Evolutionary conservation across 352 stramenopile genomes (phyloP), one percentile per base, ranked within the genome.

Genomic region (Globisporangium cystogenes): DNA sequence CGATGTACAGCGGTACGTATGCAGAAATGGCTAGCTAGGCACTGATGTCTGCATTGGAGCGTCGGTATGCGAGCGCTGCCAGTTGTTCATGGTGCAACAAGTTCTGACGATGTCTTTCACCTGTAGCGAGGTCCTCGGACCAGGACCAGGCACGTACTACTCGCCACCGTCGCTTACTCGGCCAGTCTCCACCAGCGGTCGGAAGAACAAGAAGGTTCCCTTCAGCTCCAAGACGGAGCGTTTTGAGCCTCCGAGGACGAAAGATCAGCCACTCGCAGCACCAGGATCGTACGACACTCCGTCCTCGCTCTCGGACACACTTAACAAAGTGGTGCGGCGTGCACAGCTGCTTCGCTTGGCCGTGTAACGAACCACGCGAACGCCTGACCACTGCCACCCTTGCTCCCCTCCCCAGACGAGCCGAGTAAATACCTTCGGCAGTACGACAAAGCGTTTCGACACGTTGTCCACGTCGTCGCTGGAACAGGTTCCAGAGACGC

Each of bases 401-500:
- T 1, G 21, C 51, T 48, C 3, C 11, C 0, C 42, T n/a, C 24
- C 5, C 16, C 31, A 91, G 81, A 74, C 66, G 29, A 87, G 81
- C 54, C 70, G 77, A 16, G 72, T 88, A 14, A 70, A 72, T 26
- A 84, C 78, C 15, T 89, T 91, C 42, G 81, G 81, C 4, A 86
- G 71, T 31, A 91, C 81, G 4, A 80, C 76, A n/a, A 87, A 82
- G 51, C 74, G 81, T 7, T 91, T 91, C 56, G 81, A 89, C 37
- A 70, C 70, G 15, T 44, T 85, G 35, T 68, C 70, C 2, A 64
- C 59, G 1, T 56, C 57, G 2, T 35, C 37, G 1, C 7, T 23
- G 39, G 51, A 54, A 15, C 26, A 50, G 27, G 60, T 31, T 23
- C 57, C 57, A 0, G 71, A 81, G 24, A 68, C 68, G 1, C 40